These are phyloP conservation scores for Phytophthora idaei DNA, from an alignment of 352 stramenopile genomes.

Conservation along the genomic window DNA sequence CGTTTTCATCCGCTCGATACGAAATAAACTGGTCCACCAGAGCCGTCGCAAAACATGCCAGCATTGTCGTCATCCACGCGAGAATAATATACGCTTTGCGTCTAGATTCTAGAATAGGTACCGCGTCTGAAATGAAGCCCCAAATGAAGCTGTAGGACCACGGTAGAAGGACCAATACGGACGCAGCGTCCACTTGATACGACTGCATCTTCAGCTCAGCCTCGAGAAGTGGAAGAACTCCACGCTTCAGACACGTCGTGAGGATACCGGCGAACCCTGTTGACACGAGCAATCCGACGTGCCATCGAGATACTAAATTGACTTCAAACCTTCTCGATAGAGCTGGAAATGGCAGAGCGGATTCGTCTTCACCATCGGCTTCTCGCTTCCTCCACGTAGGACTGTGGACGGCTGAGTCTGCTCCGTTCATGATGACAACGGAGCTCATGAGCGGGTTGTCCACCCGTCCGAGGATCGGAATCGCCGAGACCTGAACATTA, in stretches of 20 bases:
- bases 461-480: conserved; percentile 31
- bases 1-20: conserved; percentile 28
- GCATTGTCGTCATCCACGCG: conserved; percentile 46
- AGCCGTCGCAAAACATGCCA: conserved; percentile 45
- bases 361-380: conserved; percentile 1
- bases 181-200: conserved; percentile 45
- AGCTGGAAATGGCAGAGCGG: conserved; percentile 26
- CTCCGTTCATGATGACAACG: conserved; percentile 38
- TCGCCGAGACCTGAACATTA: conserved; percentile 30
- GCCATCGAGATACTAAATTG: conserved; percentile 33
- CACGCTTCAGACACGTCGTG: conserved; percentile 49
- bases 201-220: conserved; percentile 42
- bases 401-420: conserved; percentile 26
- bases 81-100: conserved; percentile 86
- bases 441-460: conserved; percentile 40
- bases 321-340: conserved; percentile 33
- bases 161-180: conserved; percentile 44
- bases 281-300: conserved; percentile 44
- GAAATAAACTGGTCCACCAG: conserved; percentile 40
- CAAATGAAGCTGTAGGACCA: conserved; percentile 79
- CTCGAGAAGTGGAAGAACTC: conserved; percentile 44
- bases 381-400: conserved; percentile 21
- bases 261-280: conserved; percentile 46
- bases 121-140: conserved; percentile 77
- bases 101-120: conserved; percentile 71